Base-by-base conservation (phyloP, 73 alveolate species). In the Effrenium voratum region DNA sequence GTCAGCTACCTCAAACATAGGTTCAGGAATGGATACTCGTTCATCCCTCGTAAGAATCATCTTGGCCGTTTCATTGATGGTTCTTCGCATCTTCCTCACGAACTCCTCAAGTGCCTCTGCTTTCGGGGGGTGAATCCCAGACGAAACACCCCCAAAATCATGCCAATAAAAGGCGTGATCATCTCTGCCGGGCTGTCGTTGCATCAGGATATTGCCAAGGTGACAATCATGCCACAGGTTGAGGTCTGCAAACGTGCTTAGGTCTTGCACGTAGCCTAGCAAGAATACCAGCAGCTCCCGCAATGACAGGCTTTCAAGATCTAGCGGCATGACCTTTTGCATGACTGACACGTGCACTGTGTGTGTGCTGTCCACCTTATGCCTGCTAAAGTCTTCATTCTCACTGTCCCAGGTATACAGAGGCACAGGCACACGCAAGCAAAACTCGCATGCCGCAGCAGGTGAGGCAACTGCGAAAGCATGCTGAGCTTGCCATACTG, bases 191-290 rank as follows among this genome's bases (percentile, higher is more conserved):
- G 40, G 40, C 80, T 32, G 80, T 55, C 30, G 12, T 12, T 55
- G 68, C 68, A 55, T 55, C 80, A 66, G 80, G 38, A 66, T 12
- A 66, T 66, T 66, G 80, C 80, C 80, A 6, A 66, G 6, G 41
- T 66, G 80, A 30, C 80, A 66, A 32, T 66, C 80, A 66, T 66
- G 80, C 80, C 80, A 66, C 80, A 66, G 80, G 40, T 66, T 13
- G 38, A n/a, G 38, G 15, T 66, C 38, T 66, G 80, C 80, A 66
- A 66, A 66, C 5, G 80, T 32, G 34, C 38, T 28, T 5, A 66
- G 80, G 80, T 66, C 80, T 30, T 19, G 34, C 80, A 66, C 80
- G 22, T 66, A 66, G 13, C 80, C 80, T 6, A 66, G 38, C 80
- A 66, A 13, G 80, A 66, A 66, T 28, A 66, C 13, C 80, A 66